Evolutionary conservation across 805 yeast genomes (phyloP), one percentile per base, ranked within the genome.

Genomic region (Yarrowia sp.): DNA sequence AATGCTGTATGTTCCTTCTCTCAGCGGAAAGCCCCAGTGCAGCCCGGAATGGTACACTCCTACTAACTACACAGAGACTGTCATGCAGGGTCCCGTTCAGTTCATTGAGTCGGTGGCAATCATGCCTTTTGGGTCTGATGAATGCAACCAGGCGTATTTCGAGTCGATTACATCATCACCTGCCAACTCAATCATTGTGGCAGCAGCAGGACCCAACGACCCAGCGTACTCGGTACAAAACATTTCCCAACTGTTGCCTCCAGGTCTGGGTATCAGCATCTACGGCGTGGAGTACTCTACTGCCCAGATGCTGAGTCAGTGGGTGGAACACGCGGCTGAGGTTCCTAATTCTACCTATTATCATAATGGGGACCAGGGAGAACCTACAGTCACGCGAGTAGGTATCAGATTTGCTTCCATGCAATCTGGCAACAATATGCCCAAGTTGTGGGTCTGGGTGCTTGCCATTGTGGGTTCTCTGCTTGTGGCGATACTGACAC

Each of bases 391-490:
- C 3, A 12, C 61, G 1, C 44, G 61, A 3, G 61, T 54, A 3
- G 61, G 61, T 1, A 35, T 54, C 2, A 21, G 46, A 6, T 54
- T 54, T 26, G 16, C 17, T 24, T 22, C 32, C 11, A 35, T 24
- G 8, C 28, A 24, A 19, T 10, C 28, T 14, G 32, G 32, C 22
- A n/a, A 30, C 22, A 38, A n/a, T 8, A 38, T 54, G 46, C 61
- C 63, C 12, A 19, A 24, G 14, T 7, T 58, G 22, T 65, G 67
- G 67, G 62, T 62, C 16, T 65, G 58, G 64, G 67, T 65, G 3
- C 41, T 65, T 26, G 67, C 64, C 14, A 41, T 65, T 11, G 43
- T 65, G 17, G 67, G 66, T 19, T 64, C 54, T n/a, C 16, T 65
- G 19, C 54, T 65, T 4, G 59, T 51, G 17, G 46, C 43, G 4